A percentile compares a stretch with the other conserved stretches of the same genome.
phyloP scores from a whole-genome alignment of 495 filamentous ascomycete species.

The Penicillium daleae region DNA sequence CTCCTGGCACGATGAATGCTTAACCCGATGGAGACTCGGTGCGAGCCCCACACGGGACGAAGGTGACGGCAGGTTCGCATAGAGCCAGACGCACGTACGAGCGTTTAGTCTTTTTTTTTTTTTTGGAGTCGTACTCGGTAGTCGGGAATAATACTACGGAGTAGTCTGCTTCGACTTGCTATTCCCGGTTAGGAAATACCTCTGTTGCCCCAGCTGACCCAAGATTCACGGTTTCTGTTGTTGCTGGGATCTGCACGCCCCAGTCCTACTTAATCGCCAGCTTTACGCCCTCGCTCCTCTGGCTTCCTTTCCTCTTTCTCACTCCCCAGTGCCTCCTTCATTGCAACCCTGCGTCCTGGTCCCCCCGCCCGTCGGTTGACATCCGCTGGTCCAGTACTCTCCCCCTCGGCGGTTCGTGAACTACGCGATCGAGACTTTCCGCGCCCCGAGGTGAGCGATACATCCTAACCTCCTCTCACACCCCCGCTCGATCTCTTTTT shows the following conservation, averaged over 20 bases:
- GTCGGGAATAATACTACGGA: no score
- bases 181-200: constrained; percentile 5
- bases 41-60: neutral
- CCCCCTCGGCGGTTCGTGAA: constrained; percentile 5
- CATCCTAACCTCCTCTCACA: neutral
- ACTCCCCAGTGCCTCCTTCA: neutral
- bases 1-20: neutral
- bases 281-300: neutral
- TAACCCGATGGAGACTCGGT: constrained; percentile 3
- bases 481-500: neutral
- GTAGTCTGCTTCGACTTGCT: constrained; percentile 14
- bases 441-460: neutral
- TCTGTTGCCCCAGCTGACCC: neutral
- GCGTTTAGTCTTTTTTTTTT: no score
- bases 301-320: neutral
- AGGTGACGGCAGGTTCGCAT: no score
- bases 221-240: neutral
- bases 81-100: no score
- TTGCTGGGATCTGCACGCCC: neutral
- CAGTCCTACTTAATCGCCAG: neutral
- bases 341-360: neutral
- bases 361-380: neutral
- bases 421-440: neutral
- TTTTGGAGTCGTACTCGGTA: no score
- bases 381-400: constrained; percentile 13